phyloP scores from a whole-genome alignment of 495 filamentous ascomycete species.

The Penicillium flavigenum region DNA sequence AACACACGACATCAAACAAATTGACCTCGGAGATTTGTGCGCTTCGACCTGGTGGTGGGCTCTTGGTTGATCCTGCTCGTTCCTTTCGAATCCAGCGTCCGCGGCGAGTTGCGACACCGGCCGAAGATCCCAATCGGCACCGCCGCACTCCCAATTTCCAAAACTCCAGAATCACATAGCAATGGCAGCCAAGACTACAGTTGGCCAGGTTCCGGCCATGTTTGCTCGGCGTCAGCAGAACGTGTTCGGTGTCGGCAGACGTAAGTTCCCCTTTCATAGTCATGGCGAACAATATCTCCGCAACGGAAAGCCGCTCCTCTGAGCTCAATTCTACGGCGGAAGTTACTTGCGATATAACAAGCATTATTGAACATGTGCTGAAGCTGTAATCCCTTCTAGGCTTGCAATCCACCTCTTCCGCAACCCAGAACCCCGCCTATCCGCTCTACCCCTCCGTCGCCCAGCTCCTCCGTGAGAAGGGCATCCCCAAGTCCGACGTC shows the following conservation, averaged over 20 bases:
- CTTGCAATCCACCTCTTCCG: constrained; percentile 42
- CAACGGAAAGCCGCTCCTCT: constrained; percentile 9
- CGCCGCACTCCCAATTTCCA: constrained; percentile 12
- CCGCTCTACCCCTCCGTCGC: constrained; percentile 84
- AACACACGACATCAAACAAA: constrained; percentile 15
- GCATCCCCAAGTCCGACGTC: constrained; percentile 66
- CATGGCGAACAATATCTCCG: constrained; percentile 1
- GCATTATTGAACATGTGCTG: constrained; percentile 3
- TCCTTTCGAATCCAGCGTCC: constrained; percentile 26
- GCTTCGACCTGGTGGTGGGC: constrained; percentile 33
- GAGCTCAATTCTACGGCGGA: constrained; percentile 8
- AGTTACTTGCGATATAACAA: background rate
- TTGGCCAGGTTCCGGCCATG: constrained; percentile 39
- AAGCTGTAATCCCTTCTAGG: constrained; percentile 16
- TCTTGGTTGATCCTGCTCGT: constrained; percentile 29
- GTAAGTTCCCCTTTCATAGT: constrained; percentile 33
- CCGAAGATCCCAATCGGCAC: constrained; percentile 21
- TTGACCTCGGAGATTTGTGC: constrained; percentile 18
- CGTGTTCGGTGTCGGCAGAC: constrained; percentile 34
- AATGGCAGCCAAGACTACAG: constrained; percentile 43
- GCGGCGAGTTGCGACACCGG: constrained; percentile 26
- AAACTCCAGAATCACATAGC: constrained; percentile 11
- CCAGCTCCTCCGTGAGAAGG: constrained; percentile 75
- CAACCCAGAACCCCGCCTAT: constrained; percentile 66
- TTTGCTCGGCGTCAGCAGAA: constrained; percentile 43